Evolutionary conservation across 495 filamentous ascomycete genomes (phyloP).

Genomic region (Daldinia grandis): DNA sequence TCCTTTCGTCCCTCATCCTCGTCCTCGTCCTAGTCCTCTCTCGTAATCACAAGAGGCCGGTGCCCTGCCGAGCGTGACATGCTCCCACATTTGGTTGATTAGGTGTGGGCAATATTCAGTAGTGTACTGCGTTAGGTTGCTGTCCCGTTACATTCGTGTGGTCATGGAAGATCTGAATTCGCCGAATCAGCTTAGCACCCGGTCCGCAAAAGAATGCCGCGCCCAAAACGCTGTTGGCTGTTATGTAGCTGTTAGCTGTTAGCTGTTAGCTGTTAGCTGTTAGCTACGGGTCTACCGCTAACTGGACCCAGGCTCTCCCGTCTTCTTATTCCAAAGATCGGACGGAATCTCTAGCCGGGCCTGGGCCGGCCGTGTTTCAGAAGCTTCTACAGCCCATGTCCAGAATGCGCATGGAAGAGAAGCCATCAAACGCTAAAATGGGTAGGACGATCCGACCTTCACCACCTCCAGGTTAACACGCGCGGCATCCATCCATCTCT

Average conservation of each 20-base stretch:
- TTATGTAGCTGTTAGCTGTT: conserved; percentile 9
- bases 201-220: conserved; percentile 24
- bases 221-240: conserved; percentile 9
- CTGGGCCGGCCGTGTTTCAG: conserved; percentile 39
- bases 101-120: conserved; percentile 36
- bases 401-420: conserved; percentile 41
- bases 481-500: conserved; percentile 28
- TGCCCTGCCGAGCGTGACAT: conserved; percentile 32
- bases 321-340: conserved; percentile 33
- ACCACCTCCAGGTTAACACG: conserved; percentile 28
- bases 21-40: conserved; percentile 16
- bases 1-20: conserved; percentile 1
- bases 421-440: conserved; percentile 42
- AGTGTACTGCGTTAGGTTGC: conserved; percentile 25
- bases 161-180: conserved; percentile 40
- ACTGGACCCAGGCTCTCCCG: conserved; percentile 12
- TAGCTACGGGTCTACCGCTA: conserved; percentile 23
- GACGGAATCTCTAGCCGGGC: conserved; percentile 40
- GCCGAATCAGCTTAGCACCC: conserved; percentile 37
- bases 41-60: conserved; percentile 1
- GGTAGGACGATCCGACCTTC: conserved; percentile 35
- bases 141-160: conserved; percentile 24
- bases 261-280: conserved; percentile 13
- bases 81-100: conserved; percentile 33
- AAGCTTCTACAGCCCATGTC: conserved; percentile 42